Percentiles rank a stretch among this genome's conserved stretches.
phyloP scores from a whole-genome alignment of 2,329 filamentous ascomycete species.

The Tympanopsis confertula region DNA sequence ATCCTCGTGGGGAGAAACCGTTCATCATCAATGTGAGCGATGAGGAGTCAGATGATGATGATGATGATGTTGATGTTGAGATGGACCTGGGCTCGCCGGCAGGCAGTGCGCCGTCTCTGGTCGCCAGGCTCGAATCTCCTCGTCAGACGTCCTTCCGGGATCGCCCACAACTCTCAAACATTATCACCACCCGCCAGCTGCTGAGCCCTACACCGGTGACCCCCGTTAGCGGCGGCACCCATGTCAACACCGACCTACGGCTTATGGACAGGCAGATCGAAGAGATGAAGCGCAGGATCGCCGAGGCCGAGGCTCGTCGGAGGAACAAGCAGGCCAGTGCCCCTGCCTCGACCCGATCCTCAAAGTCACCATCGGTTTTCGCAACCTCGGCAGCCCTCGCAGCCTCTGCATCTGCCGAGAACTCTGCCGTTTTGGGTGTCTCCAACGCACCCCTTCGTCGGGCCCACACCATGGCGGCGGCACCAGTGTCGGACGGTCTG shows the following conservation, averaged over 20 bases:
- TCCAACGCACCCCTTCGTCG: not conserved
- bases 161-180: slow-evolving; percentile 29
- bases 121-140: slow-evolving; percentile 11
- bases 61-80: slow-evolving; percentile 58
- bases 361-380: too few species aligned
- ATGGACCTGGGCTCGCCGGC: slow-evolving; percentile 40
- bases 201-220: slow-evolving; percentile 25
- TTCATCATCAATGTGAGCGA: slow-evolving; percentile 83
- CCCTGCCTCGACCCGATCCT: slow-evolving; percentile 1
- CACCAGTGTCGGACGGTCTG: too few species aligned
- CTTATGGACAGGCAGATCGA: slow-evolving; percentile 47
- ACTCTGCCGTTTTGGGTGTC: not conserved
- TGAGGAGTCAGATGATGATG: slow-evolving; percentile 44
- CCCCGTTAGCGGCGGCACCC: slow-evolving; percentile 17
- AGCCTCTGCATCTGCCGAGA: too few species aligned
- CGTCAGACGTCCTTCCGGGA: slow-evolving; percentile 25
- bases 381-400: too few species aligned
- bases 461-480: too few species aligned
- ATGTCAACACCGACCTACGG: slow-evolving; percentile 27
- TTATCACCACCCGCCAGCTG: slow-evolving; percentile 22
- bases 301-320: slow-evolving; percentile 11
- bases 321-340: slow-evolving; percentile 10
- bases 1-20: slow-evolving; percentile 42
- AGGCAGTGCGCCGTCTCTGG: slow-evolving; percentile 20
- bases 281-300: slow-evolving; percentile 35